Base-by-base conservation (phyloP, 306 rosid species). In the Vigna mungo region DNA sequence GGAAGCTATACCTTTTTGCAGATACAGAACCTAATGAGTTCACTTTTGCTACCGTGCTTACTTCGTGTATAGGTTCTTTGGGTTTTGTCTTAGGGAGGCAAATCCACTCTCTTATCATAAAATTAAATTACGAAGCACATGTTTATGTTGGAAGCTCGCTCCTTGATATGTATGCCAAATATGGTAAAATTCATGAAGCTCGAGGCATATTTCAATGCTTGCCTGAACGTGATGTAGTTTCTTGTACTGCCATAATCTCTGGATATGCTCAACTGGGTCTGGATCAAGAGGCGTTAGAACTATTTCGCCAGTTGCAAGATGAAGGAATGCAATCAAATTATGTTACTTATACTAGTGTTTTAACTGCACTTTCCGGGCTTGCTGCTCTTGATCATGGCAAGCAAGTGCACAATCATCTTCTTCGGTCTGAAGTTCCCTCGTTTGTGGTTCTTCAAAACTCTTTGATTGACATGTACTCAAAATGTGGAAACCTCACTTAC, bases 141-240 rank as follows among this genome's bases (percentile, higher is more conserved):
- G 86, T 90, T 49, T 89, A 77, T 82, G 97, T 94, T 32, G 98
- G 95, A 46, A 92, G 96, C 82, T 94, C 98, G 44, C 96, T 90
- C 48, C 97, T 89, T 44, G 96, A 94, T 83, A 92, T 94, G 98
- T 94, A 94, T 77, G 91, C 97, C 56, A 94, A 92, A 85, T 83
- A 85, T 68, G 91, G 95, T 66, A 87, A 82, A 76, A 89, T 92
- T 77, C 84, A 82, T 77, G 97, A 92, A 78, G 97, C 96, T 55
- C 82, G 54, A 74, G 68, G 74, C 25, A 76, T 90, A 78, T 94
- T 92, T 44, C 83, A 88, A 49, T 75, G 91, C 89, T 61, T 94
- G 82, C 93, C 96, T n/a, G 91, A 87, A 77, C 86, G 91, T 78
- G 97, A 90, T 79, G 95, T 94, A 52, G 96, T 90, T 77, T 87